Evolutionary conservation across 2,329 filamentous ascomycete genomes (phyloP).

Genomic region (Aureobasidium subglaciale): DNA sequence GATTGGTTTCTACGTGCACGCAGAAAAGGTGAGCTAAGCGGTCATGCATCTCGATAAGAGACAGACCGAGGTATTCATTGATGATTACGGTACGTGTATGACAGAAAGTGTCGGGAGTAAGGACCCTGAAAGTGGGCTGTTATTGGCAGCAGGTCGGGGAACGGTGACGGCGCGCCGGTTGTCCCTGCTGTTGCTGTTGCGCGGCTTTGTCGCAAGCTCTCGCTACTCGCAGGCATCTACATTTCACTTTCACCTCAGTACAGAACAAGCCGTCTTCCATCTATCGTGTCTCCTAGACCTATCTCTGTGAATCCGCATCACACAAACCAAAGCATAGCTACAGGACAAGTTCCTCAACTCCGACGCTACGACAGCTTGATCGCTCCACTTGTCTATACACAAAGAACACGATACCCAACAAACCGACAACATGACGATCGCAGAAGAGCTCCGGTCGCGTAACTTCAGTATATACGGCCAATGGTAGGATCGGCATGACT

Average conservation of each 20-base stretch:
- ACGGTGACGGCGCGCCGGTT: slow-evolving; percentile 2
- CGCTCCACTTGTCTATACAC: neutral
- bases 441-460: slow-evolving; percentile 56
- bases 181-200: slow-evolving; percentile 12
- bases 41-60: no score
- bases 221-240: neutral
- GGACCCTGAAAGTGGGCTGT: slow-evolving; percentile 9
- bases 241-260: neutral
- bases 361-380: slow-evolving; percentile 4
- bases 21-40: no score
- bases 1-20: no score
- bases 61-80: neutral
- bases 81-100: no score
- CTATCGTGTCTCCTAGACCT: neutral
- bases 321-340: neutral
- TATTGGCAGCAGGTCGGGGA: slow-evolving; percentile 8
- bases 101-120: no score
- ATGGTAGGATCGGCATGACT: slow-evolving; percentile 48
- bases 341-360: neutral
- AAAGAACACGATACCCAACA: neutral
- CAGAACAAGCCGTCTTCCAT: neutral
- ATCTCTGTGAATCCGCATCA: neutral
- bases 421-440: slow-evolving; percentile 46
- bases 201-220: slow-evolving; percentile 9
- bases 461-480: slow-evolving; percentile 66